Conservation (phyloP, 2,329 filamentous ascomycete genomes). For the Calonectria pteridis region DNA sequence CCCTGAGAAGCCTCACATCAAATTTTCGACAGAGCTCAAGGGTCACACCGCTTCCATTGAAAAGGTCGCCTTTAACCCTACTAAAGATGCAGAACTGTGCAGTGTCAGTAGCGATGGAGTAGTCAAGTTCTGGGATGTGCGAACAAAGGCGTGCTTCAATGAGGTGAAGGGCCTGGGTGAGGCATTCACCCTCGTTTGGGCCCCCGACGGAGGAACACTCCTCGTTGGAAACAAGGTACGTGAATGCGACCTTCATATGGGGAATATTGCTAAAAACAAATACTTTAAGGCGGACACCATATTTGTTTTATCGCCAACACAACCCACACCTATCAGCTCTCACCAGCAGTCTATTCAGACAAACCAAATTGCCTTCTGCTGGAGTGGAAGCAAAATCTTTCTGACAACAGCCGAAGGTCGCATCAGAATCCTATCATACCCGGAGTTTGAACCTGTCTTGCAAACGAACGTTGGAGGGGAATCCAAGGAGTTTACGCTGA, state of each 20-base stretch:
- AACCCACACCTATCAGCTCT: conserved; percentile 66
- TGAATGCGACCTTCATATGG: not conserved
- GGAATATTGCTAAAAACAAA: not conserved
- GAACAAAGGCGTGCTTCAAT: conserved; percentile 77
- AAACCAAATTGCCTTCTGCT: conserved; percentile 81
- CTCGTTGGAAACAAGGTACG: conserved; percentile 80
- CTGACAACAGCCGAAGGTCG: conserved; percentile 78
- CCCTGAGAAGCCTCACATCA: conserved; percentile 79
- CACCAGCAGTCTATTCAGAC: conserved; percentile 74
- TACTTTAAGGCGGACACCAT: conserved; percentile 68
- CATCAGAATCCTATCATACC: conserved; percentile 78
- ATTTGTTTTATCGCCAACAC: conserved; percentile 71
- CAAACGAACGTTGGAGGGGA: conserved; percentile 60
- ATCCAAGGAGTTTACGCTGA: conserved; percentile 70
- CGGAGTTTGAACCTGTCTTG: conserved; percentile 69
- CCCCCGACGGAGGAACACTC: conserved; percentile 76
- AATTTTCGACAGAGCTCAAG: conserved; percentile 81
- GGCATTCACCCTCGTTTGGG: conserved; percentile 80
- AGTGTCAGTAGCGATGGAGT: conserved; percentile 81
- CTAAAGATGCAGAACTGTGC: conserved; percentile 81
- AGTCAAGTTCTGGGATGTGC: conserved; percentile 84
- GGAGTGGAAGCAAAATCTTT: conserved; percentile 78
- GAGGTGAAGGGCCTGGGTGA: conserved; percentile 76
- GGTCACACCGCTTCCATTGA: conserved; percentile 76
- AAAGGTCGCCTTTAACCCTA: conserved; percentile 82